Conservation (phyloP, 768 basidiomycete species). For the Hirschioporus abietinus region DNA sequence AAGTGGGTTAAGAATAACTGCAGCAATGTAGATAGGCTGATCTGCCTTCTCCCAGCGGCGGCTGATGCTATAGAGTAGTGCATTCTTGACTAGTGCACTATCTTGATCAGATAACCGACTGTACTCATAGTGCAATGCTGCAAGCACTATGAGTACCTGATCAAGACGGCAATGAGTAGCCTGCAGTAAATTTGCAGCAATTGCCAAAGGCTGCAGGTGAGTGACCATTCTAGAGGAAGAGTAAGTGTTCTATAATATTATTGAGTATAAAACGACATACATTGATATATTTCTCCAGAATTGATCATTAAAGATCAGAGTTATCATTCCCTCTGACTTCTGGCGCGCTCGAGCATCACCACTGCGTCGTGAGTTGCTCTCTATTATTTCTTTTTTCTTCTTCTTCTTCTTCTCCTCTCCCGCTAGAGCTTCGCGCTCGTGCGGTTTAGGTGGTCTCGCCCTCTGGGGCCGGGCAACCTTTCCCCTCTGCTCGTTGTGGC, state of each 20-base stretch:
- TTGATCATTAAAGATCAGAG: constrained; percentile 20
- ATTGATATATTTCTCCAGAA: constrained; percentile 28
- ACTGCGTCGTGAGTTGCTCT: too few species aligned
- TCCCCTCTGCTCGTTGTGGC: too few species aligned
- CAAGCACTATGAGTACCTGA: constrained; percentile 28
- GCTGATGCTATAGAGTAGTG: constrained; percentile 25
- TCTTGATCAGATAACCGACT: constrained; percentile 6
- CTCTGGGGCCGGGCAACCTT: too few species aligned
- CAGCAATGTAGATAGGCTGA: constrained; percentile 23
- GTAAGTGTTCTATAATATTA: constrained; percentile 4
- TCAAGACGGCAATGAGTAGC: constrained; percentile 24
- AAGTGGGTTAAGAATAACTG: constrained; percentile 25
- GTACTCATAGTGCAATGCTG: constrained; percentile 16
- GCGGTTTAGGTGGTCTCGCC: too few species aligned
- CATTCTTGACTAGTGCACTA: constrained; percentile 11
- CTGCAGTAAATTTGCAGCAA: constrained; percentile 27
- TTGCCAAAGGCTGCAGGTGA: constrained; percentile 27
- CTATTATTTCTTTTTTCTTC: too few species aligned
- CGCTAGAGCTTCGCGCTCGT: too few species aligned
- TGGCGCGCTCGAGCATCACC: constrained; percentile 21
- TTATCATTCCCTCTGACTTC: constrained; percentile 25
- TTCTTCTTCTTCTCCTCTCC: too few species aligned
- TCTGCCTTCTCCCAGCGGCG: constrained; percentile 19
- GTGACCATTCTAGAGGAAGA: constrained; percentile 19
- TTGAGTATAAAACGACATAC: constrained; percentile 16